Evolutionary conservation across 495 filamentous ascomycete genomes (phyloP).

Genomic region (Podospora appendiculata): DNA sequence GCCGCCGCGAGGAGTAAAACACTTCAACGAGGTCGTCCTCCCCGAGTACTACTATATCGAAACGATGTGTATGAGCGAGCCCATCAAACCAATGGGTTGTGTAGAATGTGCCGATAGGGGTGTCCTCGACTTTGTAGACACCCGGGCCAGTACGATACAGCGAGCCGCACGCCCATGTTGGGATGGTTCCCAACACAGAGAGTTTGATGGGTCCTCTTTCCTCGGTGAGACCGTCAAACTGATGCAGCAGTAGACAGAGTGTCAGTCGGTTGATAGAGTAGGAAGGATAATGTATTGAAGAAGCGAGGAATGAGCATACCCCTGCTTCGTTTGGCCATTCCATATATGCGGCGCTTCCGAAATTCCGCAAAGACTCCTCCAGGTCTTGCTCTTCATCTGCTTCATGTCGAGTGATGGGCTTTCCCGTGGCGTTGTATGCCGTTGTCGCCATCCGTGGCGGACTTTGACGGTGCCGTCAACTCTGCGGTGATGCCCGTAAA

Average conservation of each 20-base stretch:
- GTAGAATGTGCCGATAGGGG: constrained; percentile 46
- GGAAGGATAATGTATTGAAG: neutral
- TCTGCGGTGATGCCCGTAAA: too few relatives aligned
- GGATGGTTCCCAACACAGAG: constrained; percentile 32
- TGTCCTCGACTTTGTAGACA: constrained; percentile 45
- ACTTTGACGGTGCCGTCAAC: neutral
- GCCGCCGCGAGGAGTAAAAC: constrained; percentile 62
- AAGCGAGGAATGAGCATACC: constrained; percentile 17
- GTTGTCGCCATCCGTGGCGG: neutral
- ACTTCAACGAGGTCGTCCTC: constrained; percentile 32
- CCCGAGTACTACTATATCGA: constrained; percentile 49
- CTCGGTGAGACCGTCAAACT: constrained; percentile 42
- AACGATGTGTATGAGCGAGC: constrained; percentile 67
- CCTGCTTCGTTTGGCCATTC: constrained; percentile 41
- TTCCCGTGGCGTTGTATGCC: too few relatives aligned
- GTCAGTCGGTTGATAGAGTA: constrained; percentile 1
- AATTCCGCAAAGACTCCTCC: constrained; percentile 1
- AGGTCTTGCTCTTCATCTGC: constrained; percentile 8
- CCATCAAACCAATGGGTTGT: constrained; percentile 74
- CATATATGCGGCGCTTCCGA: constrained; percentile 5
- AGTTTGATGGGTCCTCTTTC: constrained; percentile 35
- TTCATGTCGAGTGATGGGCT: neutral
- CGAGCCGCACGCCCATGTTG: constrained; percentile 43
- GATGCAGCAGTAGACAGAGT: neutral
- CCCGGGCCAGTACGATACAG: constrained; percentile 71